phyloP scores from a whole-genome alignment of 1,284 basidiomycete species.

The Flammula alnicola region DNA sequence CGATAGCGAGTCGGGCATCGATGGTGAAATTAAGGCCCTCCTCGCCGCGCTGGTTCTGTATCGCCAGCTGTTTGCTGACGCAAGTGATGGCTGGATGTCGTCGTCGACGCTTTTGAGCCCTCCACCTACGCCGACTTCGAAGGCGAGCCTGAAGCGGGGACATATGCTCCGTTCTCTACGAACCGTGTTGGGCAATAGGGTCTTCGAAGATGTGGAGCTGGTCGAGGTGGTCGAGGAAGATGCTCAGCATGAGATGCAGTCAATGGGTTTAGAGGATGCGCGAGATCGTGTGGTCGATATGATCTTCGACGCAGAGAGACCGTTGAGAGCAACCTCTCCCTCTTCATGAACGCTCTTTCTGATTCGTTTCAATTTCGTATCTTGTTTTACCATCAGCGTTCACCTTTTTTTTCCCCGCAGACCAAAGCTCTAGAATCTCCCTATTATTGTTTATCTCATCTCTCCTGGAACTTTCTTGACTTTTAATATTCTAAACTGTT shows the following conservation, averaged over 20 bases:
- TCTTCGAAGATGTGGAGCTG: constrained; percentile 53
- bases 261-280: constrained; percentile 60
- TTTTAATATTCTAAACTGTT: no score
- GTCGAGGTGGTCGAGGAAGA: constrained; percentile 29
- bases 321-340: constrained; percentile 24
- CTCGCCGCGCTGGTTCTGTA: constrained; percentile 62
- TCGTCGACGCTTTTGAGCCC: constrained; percentile 56
- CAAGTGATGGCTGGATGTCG: constrained; percentile 21
- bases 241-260: constrained; percentile 26
- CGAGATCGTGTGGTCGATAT: constrained; percentile 71
- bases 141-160: constrained; percentile 31
- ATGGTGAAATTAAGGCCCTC: constrained; percentile 51
- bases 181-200: constrained; percentile 56
- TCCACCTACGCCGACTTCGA: constrained; percentile 57
- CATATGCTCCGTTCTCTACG: constrained; percentile 41
- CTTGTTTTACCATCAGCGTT: no score
- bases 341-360: background rate
- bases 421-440: no score
- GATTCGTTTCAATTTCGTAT: background rate
- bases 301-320: constrained; percentile 57
- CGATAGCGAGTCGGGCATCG: constrained; percentile 43
- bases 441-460: no score
- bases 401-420: no score
- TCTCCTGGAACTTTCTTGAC: no score
- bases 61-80: constrained; percentile 54